Conservation (phyloP, 345 rosid species). For the Eucalyptus paniculata region DNA sequence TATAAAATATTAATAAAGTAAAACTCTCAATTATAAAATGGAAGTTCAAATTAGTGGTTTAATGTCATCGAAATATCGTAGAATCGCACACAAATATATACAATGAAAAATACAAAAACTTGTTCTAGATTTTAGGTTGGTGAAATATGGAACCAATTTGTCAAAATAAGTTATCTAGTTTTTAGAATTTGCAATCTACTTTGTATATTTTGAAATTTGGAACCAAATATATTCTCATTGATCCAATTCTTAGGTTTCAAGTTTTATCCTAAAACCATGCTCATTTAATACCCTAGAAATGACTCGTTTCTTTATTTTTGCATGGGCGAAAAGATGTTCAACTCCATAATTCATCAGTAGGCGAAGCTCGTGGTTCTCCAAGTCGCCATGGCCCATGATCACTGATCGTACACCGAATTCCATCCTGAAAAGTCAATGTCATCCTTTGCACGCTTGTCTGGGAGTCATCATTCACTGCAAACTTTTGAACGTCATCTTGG, state of each 20-base stretch:
- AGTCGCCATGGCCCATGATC: not conserved
- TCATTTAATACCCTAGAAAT: not conserved
- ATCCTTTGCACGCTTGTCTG: not conserved
- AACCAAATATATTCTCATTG: too few relatives aligned
- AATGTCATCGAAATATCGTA: not conserved
- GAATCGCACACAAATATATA: too few relatives aligned
- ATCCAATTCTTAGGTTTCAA: accelerated
- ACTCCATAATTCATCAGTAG: not conserved
- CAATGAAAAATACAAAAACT: not conserved
- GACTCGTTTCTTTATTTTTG: not conserved
- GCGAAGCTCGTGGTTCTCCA: not conserved
- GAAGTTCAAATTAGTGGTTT: not conserved
- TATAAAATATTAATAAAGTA: too few relatives aligned
- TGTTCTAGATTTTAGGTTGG: too few relatives aligned
- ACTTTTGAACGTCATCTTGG: not conserved
- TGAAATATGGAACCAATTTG: too few relatives aligned
- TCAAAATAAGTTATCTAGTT: too few relatives aligned
- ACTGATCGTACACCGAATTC: not conserved
- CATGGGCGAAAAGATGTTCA: not conserved
- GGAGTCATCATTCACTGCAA: not conserved
- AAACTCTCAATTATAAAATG: not conserved
- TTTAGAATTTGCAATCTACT: accelerated
- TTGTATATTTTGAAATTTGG: not conserved
- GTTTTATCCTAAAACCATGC: too few relatives aligned
- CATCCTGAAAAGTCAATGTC: not conserved